Percentiles rank a stretch among this genome's conserved stretches.
Conservation (phyloP, 2,329 filamentous ascomycete species). For the Epichloe bromicola region DNA sequence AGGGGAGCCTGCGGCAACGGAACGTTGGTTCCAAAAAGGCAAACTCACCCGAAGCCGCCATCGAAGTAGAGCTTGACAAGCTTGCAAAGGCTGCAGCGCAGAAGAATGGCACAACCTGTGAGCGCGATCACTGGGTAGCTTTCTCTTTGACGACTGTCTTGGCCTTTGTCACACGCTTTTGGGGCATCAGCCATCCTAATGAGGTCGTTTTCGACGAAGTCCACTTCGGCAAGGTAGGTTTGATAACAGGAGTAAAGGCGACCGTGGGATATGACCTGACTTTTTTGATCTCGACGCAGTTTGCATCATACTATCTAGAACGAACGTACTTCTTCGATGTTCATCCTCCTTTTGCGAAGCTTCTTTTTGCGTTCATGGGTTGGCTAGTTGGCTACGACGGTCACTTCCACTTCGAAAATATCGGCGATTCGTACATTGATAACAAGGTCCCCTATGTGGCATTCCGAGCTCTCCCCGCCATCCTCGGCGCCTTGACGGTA, state of each 20-base stretch:
- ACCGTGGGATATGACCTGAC: background rate
- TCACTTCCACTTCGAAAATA: constrained; percentile 96
- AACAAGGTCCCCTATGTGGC: constrained; percentile 98
- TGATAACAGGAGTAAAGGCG: background rate
- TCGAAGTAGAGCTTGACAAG: constrained; percentile 38
- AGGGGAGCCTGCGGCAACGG: constrained; percentile 47
- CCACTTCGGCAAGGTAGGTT: constrained; percentile 90
- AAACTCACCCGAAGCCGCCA: constrained; percentile 23
- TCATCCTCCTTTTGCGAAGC: constrained; percentile 94
- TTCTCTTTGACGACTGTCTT: constrained; percentile 65
- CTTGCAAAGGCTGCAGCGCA: constrained; percentile 27
- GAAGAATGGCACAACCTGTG: constrained; percentile 32
- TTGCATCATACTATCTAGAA: constrained; percentile 75
- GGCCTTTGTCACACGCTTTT: constrained; percentile 88
- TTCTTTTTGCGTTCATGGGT: constrained; percentile 90
- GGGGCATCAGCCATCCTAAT: constrained; percentile 87
- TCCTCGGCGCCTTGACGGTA: constrained; percentile 84
- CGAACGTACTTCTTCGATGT: constrained; percentile 99
- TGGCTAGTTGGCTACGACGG: constrained; percentile 97
- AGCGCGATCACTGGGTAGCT: constrained; percentile 75
- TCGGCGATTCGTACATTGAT: constrained; percentile 92
- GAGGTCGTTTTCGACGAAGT: constrained; percentile 99
- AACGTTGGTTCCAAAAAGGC: constrained; percentile 41
- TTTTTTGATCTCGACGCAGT: constrained; percentile 27
- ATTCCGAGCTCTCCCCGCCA: constrained; percentile 79